A percentile compares a stretch with the other conserved stretches of the same genome.
phyloP scores from a whole-genome alignment of 2,329 filamentous ascomycete species.

The Huntiella decipiens region DNA sequence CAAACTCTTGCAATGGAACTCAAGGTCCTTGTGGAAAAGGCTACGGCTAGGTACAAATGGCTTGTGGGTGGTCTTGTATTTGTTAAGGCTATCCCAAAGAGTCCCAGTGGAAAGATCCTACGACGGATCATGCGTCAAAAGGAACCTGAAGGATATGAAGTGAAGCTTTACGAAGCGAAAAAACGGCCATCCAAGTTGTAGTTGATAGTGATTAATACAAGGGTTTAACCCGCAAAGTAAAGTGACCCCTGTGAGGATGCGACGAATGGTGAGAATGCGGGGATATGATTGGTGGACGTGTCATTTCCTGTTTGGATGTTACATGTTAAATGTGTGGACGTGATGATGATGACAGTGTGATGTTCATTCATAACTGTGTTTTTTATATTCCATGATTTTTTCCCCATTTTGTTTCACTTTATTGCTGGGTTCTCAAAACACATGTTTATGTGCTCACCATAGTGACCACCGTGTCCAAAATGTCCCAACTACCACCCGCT shows the following conservation, averaged over 20 bases:
- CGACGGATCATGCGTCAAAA: slow-evolving; percentile 25
- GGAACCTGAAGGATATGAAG: slow-evolving; percentile 19
- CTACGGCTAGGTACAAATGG: slow-evolving; percentile 45
- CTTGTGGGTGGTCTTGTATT: slow-evolving; percentile 54
- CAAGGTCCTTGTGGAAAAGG: slow-evolving; percentile 35
- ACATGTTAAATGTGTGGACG: no score
- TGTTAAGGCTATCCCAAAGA: slow-evolving; percentile 52
- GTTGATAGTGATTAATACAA: neutral
- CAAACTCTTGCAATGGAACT: slow-evolving; percentile 33
- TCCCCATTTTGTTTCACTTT: no score
- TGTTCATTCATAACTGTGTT: no score
- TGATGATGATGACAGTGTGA: no score
- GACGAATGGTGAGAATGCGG: neutral
- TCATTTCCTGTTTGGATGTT: neutral
- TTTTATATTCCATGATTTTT: no score
- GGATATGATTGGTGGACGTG: neutral
- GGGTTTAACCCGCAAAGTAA: no score
- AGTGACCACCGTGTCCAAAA: no score
- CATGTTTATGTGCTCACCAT: no score
- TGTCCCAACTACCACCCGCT: no score
- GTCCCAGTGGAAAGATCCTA: slow-evolving; percentile 34
- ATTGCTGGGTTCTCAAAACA: no score
- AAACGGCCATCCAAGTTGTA: slow-evolving; percentile 11
- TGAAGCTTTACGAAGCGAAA: slow-evolving; percentile 17
- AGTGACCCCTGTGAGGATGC: no score